Base-by-base conservation (phyloP, 1,139 yeast species). In the Dujonia santamariae region DNA sequence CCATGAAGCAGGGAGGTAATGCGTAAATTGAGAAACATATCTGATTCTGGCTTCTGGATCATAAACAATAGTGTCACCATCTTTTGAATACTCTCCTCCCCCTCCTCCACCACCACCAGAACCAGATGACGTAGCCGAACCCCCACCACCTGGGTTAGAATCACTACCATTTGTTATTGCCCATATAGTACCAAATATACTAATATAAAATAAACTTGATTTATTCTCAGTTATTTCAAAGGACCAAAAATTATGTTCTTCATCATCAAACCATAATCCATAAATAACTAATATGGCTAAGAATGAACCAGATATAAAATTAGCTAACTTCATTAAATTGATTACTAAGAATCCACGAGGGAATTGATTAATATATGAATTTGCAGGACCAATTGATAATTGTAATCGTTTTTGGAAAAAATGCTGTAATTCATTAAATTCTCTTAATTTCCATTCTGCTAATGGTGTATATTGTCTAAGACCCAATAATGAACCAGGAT, bases 361-460 rank as follows among this genome's bases (percentile, higher is more conserved):
- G 51, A 92, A 92, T 54, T 90, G 97, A 47, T 87, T 81, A 37
- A 92, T 78, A 52, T 92, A 92, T 12, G 79, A 75, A 34, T 84
- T 75, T 0, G 98, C 96, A 2, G 90, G 80, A 9, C 78, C 84
- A 28, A 78, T 75, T 32, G 97, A 85, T 45, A 85, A 59, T 35
- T 80, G 85, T 28, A 94, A 61, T 33, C 99, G 67, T 46, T 81
- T 78, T 39, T 79, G 79, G 56, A 92, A 92, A 27, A 92, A 70
- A 58, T 92, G 98, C 27, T 87, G 87, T 14, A 92, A 67, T 55
- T 92, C 99, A 54, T 92, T 92, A 54, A 85, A 87, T 53, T 92
- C 98, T 37, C 98, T 69, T 51, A 94, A 75, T 54, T 83, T 86
- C 97, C 98, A 92, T 51, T 86, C 92, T 0, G 97, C 97, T 56